These are phyloP conservation scores for Hypomyces rosellus DNA, from an alignment of 2,329 filamentous ascomycete species.

Conservation along the genomic window DNA sequence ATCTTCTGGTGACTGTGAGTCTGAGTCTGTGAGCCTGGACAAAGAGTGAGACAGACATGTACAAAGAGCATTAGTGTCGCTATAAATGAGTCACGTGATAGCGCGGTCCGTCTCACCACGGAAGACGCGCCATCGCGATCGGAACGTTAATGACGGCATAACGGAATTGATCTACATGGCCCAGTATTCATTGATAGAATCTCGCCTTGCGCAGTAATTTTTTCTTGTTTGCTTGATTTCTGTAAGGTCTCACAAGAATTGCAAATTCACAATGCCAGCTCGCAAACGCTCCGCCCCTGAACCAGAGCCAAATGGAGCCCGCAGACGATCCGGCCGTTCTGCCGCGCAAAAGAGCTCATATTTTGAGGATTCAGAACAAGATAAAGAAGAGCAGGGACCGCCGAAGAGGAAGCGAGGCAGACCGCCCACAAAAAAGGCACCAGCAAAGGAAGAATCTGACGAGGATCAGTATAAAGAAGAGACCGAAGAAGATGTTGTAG, in stretches of 20 bases:
- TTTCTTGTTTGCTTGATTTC: background rate
- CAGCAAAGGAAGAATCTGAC: constrained; percentile 12
- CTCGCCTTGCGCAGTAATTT: background rate
- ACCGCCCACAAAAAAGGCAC: constrained; percentile 17
- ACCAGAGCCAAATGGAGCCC: constrained; percentile 23
- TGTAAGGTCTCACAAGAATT: background rate
- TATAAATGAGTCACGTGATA: constrained; percentile 19
- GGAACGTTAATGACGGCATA: constrained; percentile 19
- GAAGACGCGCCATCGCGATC: constrained; percentile 20
- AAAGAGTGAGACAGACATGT: too few relatives aligned
- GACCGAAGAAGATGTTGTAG: constrained; percentile 9
- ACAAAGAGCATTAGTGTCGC: too few relatives aligned
- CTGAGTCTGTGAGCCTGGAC: too few relatives aligned
- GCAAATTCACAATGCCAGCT: constrained; percentile 28
- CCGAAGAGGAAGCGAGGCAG: constrained; percentile 19
- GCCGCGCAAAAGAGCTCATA: constrained; percentile 45
- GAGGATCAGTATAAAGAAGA: constrained; percentile 19
- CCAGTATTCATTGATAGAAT: background rate
- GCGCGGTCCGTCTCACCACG: constrained; percentile 13
- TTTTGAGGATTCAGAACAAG: constrained; percentile 36
- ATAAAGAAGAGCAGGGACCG: constrained; percentile 11
- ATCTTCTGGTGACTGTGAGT: too few relatives aligned
- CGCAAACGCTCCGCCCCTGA: constrained; percentile 32
- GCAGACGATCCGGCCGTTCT: constrained; percentile 43
- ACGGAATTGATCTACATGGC: background rate